Base-by-base conservation (phyloP, 2,329 filamentous ascomycete species). In the Penicillium verrucosum region DNA sequence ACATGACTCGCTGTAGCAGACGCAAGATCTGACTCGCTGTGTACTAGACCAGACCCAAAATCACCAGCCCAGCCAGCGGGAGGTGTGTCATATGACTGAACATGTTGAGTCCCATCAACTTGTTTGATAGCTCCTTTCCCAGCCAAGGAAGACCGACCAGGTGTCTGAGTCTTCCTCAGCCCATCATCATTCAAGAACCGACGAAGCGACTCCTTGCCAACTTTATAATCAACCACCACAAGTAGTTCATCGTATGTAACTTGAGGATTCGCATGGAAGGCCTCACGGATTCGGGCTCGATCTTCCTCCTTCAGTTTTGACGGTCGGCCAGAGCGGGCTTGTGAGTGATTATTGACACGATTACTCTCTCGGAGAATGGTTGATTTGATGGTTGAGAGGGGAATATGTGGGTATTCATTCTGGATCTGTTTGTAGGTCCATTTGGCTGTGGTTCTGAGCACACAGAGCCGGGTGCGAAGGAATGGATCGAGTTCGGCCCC, bases 401-500 rank as follows among this genome's bases (percentile, higher is more conserved):
- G 57, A 32, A 59, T 59, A 21, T 50, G 27, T 11, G 57, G 53
- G 12, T 52, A 59, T 43, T 49, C 45, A 21, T 51, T 37, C 18
- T 56, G 57, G 21, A 59, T 59, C 27, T 47, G 51, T 38, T 40
- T 51, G 44, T 56, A 59, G 18, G 46, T 43, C 57, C 53, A 59
- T 44, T 55, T 50, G 41, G 57, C 57, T 12, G 57, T 59, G 29
- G 55, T 45, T 21, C 49, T 36, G 34, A 59, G 51, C 42, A 49
- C 57, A 38, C 52, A 56, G 23, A 59, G 30, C 47, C 51, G 40
- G 32, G 54, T 59, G 14, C 53, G 57, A 30, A 59, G 47, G 21
- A 38, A 59, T 9, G 57, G 57, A 40, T 59, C 57, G 8, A 59
- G 57, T 50, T 59, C 57, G 11, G 49, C 49, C 49, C 49, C 49